A percentile compares a stretch with the other conserved stretches of the same genome.
Evolutionary conservation across 306 rosid genomes (phyloP).

Genomic region (Cucumis sativus): DNA sequence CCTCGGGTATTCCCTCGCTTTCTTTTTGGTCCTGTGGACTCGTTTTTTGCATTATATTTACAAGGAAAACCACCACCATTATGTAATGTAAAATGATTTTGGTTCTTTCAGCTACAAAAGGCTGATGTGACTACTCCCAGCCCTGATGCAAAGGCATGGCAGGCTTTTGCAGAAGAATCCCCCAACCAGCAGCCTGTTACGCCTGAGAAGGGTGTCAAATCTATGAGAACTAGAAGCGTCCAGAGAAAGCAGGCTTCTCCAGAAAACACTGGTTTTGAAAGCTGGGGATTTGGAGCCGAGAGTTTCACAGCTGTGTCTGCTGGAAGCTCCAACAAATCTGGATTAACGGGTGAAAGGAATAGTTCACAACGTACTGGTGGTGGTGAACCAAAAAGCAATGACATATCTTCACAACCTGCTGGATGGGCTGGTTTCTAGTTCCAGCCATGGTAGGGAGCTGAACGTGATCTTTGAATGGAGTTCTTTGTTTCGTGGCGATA

Average conservation of each 20-base stretch:
- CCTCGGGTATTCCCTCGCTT: conserved; percentile 20
- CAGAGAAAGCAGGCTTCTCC: conserved; percentile 39
- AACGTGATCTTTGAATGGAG: background rate
- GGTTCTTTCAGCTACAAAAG: conserved; percentile 10
- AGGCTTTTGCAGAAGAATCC: conserved; percentile 58
- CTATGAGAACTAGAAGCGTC: conserved; percentile 57
- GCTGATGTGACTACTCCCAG: conserved; percentile 32
- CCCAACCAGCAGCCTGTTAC: conserved; percentile 30
- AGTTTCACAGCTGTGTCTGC: conserved; percentile 43
- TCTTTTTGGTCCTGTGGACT: background rate
- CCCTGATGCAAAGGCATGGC: conserved; percentile 65
- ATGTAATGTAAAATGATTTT: background rate
- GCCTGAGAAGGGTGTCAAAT: conserved; percentile 34
- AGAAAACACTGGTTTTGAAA: conserved; percentile 34
- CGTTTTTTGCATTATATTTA: background rate
- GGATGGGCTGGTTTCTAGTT: conserved; percentile 96
- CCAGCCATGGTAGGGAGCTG: background rate
- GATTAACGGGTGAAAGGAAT: conserved; percentile 32
- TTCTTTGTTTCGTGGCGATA: background rate
- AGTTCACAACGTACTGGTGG: conserved; percentile 32
- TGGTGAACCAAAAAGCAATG: conserved; percentile 32
- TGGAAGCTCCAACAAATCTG: conserved; percentile 36
- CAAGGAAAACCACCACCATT: background rate
- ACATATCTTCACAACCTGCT: conserved; percentile 70
- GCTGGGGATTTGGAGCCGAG: conserved; percentile 81